These are phyloP conservation scores for Yamadazyma blattariae DNA, from an alignment of 1,139 yeast genomes.

Conservation along the genomic window DNA sequence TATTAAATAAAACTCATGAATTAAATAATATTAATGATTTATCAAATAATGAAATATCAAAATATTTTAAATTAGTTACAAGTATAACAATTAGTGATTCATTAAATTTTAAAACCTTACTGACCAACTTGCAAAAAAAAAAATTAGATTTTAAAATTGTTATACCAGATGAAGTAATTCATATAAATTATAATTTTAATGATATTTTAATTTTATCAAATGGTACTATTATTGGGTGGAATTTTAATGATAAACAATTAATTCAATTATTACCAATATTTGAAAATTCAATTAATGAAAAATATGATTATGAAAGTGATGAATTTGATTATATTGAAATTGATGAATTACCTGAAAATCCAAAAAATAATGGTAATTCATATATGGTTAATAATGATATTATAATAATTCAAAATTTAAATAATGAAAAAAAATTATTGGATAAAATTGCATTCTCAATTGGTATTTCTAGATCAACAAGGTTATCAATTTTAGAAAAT, in stretches of 20 bases:
- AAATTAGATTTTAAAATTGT: slow-evolving; percentile 24
- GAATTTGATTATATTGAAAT: slow-evolving; percentile 80
- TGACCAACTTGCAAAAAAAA: slow-evolving; percentile 1
- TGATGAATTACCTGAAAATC: slow-evolving; percentile 21
- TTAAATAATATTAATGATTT: too few species aligned
- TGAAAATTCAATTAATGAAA: slow-evolving; percentile 24
- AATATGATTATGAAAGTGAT: slow-evolving; percentile 67
- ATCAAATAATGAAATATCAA: slow-evolving; percentile 8
- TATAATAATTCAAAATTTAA: slow-evolving; percentile 55
- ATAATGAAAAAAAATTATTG: slow-evolving; percentile 46
- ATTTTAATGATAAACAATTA: slow-evolving; percentile 52
- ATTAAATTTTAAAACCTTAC: slow-evolving; percentile 9
- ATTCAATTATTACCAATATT: slow-evolving; percentile 50
- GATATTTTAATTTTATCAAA: slow-evolving; percentile 66
- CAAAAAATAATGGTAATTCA: slow-evolving; percentile 30
- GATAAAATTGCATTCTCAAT: slow-evolving; percentile 90
- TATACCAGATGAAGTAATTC: slow-evolving; percentile 73
- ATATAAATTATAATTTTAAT: slow-evolving; percentile 23
- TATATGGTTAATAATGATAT: slow-evolving; percentile 71
- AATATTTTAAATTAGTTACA: slow-evolving; percentile 13
- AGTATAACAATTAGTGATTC: slow-evolving; percentile 15
- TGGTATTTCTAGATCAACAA: slow-evolving; percentile 82
- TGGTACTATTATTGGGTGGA: slow-evolving; percentile 86
- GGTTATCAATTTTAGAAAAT: slow-evolving; percentile 74
- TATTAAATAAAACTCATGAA: slow-evolving; percentile 10